A percentile compares a stretch with the other conserved stretches of the same genome.
Conservation (phyloP, 2,329 filamentous ascomycete genomes). For the Nemania abortiva region DNA sequence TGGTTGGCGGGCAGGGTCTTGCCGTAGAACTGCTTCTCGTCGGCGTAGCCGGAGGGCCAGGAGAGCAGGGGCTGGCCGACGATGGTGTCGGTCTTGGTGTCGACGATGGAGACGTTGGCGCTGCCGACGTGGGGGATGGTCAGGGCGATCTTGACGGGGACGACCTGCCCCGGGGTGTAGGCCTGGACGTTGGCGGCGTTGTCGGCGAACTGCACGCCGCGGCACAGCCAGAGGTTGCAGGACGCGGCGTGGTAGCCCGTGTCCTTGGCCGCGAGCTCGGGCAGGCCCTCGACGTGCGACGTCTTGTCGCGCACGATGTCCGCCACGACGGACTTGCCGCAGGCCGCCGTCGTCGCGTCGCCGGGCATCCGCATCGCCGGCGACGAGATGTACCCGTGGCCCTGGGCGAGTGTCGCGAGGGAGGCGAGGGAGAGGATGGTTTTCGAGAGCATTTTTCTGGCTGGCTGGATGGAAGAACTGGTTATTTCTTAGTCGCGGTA, state of each 20-base stretch:
- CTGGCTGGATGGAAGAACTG: neutral
- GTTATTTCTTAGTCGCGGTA: constrained; percentile 1
- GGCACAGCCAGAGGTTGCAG: constrained; percentile 57
- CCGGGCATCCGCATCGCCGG: constrained; percentile 45
- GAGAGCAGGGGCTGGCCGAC: constrained; percentile 51
- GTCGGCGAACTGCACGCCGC: constrained; percentile 56
- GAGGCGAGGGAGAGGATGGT: constrained; percentile 40
- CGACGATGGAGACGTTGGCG: constrained; percentile 63
- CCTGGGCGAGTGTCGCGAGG: constrained; percentile 42
- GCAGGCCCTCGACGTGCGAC: constrained; percentile 51
- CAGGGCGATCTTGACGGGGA: constrained; percentile 59
- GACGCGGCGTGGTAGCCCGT: constrained; percentile 42
- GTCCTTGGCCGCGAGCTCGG: constrained; percentile 48
- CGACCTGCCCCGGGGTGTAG: constrained; percentile 57
- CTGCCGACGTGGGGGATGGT: constrained; percentile 60
- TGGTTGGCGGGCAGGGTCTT: constrained; percentile 46
- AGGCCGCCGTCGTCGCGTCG: constrained; percentile 44
- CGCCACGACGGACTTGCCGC: constrained; percentile 44
- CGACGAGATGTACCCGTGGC: constrained; percentile 47
- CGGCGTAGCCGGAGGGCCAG: constrained; percentile 49
- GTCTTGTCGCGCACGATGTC: constrained; percentile 48
- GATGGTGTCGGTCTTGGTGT: constrained; percentile 57
- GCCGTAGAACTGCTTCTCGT: constrained; percentile 48
- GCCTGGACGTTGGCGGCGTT: constrained; percentile 54
- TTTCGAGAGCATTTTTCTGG: constrained; percentile 40